Conservation (phyloP, 2,329 filamentous ascomycete genomes). For the Calonectria henricotiae region DNA sequence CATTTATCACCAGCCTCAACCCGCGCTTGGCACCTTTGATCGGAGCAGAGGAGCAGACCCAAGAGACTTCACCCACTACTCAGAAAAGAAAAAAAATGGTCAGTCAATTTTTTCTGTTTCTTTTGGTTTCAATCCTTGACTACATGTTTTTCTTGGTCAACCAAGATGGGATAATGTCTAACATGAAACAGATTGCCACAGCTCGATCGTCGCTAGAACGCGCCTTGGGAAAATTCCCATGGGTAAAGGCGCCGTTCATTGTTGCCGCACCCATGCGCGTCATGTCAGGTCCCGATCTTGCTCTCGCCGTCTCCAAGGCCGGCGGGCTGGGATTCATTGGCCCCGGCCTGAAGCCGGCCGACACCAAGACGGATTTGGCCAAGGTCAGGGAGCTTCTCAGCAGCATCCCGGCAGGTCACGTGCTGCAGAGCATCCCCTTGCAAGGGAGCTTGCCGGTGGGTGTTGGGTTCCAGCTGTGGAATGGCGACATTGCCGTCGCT, state of each 20-base stretch:
- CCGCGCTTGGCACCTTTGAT: neutral
- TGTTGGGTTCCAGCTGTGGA: slow-evolving; percentile 64
- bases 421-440: slow-evolving; percentile 37
- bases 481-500: slow-evolving; percentile 58
- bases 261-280: slow-evolving; percentile 79
- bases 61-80: neutral
- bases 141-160: neutral
- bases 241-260: slow-evolving; percentile 66
- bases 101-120: neutral
- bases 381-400: slow-evolving; percentile 48
- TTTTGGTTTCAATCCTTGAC: neutral
- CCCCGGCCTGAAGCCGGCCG: slow-evolving; percentile 57
- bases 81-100: neutral
- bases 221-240: slow-evolving; percentile 41
- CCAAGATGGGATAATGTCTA: neutral
- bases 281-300: slow-evolving; percentile 71
- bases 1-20: neutral
- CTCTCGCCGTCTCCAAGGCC: slow-evolving; percentile 77
- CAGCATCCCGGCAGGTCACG: slow-evolving; percentile 26
- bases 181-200: neutral
- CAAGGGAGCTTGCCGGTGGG: slow-evolving; percentile 61
- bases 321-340: slow-evolving; percentile 76
- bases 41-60: neutral
- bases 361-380: slow-evolving; percentile 55
- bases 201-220: slow-evolving; percentile 7